Conservation (phyloP, 2,329 filamentous ascomycete genomes). For the Blastomyces gilchristii region DNA sequence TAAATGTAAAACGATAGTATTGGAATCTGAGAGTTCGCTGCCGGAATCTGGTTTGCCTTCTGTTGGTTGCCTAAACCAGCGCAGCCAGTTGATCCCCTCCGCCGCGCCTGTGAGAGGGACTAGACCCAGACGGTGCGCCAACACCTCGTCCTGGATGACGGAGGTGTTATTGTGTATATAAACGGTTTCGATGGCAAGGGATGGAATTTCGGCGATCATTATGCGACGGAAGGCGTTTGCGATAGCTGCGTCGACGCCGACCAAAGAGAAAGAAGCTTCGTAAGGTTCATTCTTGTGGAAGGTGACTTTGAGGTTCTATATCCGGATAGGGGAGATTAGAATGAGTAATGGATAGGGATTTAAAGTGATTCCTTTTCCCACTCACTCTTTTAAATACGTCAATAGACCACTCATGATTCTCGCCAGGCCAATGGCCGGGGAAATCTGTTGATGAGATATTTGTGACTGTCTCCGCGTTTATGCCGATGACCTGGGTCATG, state of each 20-base stretch:
- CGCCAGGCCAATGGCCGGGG: constrained; percentile 79
- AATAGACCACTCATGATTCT: constrained; percentile 72
- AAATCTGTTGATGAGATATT: constrained; percentile 85
- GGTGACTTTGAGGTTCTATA: constrained; percentile 56
- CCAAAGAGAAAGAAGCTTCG: constrained; percentile 78
- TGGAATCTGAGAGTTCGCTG: constrained; percentile 58
- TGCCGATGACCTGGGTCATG: constrained; percentile 60
- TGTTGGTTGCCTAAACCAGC: constrained; percentile 66
- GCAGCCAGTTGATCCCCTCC: constrained; percentile 69
- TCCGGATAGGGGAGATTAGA: constrained; percentile 7
- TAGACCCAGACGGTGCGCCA: constrained; percentile 79
- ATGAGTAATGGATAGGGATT: not conserved
- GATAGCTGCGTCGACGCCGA: constrained; percentile 83
- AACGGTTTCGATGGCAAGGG: constrained; percentile 85
- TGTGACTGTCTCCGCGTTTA: constrained; percentile 83
- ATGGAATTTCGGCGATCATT: constrained; percentile 85
- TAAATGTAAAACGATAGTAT: constrained; percentile 72
- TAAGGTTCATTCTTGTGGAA: constrained; percentile 75
- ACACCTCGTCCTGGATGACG: constrained; percentile 94
- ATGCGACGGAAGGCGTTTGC: constrained; percentile 97
- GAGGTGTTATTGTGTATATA: constrained; percentile 95
- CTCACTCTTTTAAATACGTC: constrained; percentile 56
- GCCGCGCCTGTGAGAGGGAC: constrained; percentile 76
- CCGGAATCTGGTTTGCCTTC: constrained; percentile 49
- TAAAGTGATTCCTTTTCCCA: not conserved